Percentiles rank a stretch among this genome's conserved stretches.
Conservation (phyloP, 371 early-diverging fungal genomes). For the Mortierella sp. region DNA sequence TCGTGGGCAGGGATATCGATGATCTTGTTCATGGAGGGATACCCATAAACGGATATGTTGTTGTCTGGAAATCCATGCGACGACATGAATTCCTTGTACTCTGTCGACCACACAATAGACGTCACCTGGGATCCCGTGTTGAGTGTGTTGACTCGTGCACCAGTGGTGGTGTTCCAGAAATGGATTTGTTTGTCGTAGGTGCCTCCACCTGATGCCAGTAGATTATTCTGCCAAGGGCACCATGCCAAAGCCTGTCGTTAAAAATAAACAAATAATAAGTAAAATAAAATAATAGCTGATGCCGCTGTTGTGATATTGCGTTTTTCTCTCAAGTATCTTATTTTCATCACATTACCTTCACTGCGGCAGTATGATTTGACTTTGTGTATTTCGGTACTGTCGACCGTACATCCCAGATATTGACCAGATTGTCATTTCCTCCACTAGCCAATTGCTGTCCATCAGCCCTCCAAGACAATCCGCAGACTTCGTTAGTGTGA, state of each 20-base stretch:
- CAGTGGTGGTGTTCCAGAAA: conserved; percentile 94
- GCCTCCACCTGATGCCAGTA: conserved; percentile 98
- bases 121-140: conserved; percentile 96
- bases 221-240: conserved; percentile 97
- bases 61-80: conserved; percentile 86
- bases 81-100: conserved; percentile 93
- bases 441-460: conserved; percentile 94
- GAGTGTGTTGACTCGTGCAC: conserved; percentile 73
- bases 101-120: conserved; percentile 91
- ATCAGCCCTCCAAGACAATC: conserved; percentile 93
- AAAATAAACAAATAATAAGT: conserved; percentile 6
- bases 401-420: conserved; percentile 93
- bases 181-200: conserved; percentile 92
- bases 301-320: not conserved
- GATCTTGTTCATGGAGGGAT: conserved; percentile 84
- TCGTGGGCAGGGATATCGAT: conserved; percentile 89
- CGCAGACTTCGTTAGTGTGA: conserved; percentile 93
- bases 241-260: conserved; percentile 90
- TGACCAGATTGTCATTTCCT: conserved; percentile 96
- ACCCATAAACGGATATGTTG: conserved; percentile 89
- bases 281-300: not conserved
- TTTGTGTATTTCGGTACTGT: conserved; percentile 76
- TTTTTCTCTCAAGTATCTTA: not conserved
- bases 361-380: conserved; percentile 86
- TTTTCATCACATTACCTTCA: conserved; percentile 74